A percentile compares a stretch with the other conserved stretches of the same genome.
Conservation (phyloP, 805 yeast genomes). For the Zygosaccharomyces bisporus region DNA sequence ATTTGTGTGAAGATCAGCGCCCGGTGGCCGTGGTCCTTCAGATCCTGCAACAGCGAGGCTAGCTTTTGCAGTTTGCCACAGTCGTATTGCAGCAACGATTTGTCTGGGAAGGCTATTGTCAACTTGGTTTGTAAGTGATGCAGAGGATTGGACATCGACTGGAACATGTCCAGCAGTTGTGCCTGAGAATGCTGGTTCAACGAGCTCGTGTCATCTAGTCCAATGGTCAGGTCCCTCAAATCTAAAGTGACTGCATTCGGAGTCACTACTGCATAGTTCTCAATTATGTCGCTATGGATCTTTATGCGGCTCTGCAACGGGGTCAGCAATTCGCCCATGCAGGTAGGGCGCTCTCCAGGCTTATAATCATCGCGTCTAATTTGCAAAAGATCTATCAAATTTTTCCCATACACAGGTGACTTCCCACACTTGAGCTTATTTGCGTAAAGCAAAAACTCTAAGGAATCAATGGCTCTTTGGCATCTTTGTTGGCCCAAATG, state of each 20-base stretch:
- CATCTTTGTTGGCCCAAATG: conserved; percentile 52
- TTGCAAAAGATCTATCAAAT: conserved; percentile 45
- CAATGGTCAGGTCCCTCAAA: conserved; percentile 44
- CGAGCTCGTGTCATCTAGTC: conserved; percentile 24
- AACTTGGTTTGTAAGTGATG: conserved; percentile 81
- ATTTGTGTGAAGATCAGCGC: conserved; percentile 95
- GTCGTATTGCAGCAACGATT: conserved; percentile 84
- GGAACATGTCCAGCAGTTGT: conserved; percentile 12
- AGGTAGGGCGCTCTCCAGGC: background rate
- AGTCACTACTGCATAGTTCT: conserved; percentile 79
- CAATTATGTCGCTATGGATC: conserved; percentile 49
- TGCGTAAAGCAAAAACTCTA: conserved; percentile 56
- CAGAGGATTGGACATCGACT: conserved; percentile 47
- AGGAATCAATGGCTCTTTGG: conserved; percentile 46
- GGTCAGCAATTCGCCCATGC: conserved; percentile 37
- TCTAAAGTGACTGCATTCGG: conserved; percentile 82
- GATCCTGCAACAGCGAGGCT: conserved; percentile 67
- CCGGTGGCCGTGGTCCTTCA: conserved; percentile 85
- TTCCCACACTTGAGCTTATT: conserved; percentile 63
- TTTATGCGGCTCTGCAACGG: conserved; percentile 42
- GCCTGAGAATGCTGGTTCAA: conserved; percentile 32
- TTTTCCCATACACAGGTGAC: conserved; percentile 64
- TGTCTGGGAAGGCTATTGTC: conserved; percentile 95
- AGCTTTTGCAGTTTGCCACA: conserved; percentile 93
- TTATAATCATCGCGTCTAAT: conserved; percentile 32